phyloP scores from a whole-genome alignment of 1,139 yeast species.

The Scheffersomyces illinoinensis region DNA sequence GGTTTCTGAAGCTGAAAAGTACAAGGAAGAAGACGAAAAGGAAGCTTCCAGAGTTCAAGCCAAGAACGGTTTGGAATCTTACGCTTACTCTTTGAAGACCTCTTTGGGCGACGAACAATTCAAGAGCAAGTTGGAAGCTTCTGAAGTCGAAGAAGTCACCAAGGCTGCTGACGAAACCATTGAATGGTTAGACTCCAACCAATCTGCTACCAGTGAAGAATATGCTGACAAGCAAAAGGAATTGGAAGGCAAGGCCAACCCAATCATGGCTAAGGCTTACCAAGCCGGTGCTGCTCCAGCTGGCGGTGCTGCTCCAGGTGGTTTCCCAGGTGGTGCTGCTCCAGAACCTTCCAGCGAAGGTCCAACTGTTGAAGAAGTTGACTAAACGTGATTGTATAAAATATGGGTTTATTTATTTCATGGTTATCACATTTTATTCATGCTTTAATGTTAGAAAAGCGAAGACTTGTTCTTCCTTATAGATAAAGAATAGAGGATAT shows the following conservation, averaged over 20 bases:
- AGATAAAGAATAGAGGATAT: conserved; percentile 2
- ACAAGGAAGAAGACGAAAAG: conserved; percentile 50
- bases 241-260: conserved; percentile 90
- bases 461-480: background rate
- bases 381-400: conserved; percentile 41
- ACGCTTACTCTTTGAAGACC: conserved; percentile 87
- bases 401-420: background rate
- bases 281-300: conserved; percentile 62
- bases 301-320: conserved; percentile 68
- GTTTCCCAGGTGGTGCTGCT: conserved; percentile 68
- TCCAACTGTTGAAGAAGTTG: conserved; percentile 95
- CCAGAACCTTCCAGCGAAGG: conserved; percentile 63
- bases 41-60: conserved; percentile 50
- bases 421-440: background rate
- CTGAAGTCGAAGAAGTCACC: conserved; percentile 76
- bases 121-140: conserved; percentile 79
- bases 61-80: conserved; percentile 91
- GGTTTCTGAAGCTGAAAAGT: conserved; percentile 53
- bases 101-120: conserved; percentile 76
- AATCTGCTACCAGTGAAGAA: conserved; percentile 86
- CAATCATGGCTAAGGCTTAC: conserved; percentile 91
- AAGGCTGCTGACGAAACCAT: conserved; percentile 85
- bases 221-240: conserved; percentile 89
- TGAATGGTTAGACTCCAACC: conserved; percentile 86
- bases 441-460: background rate